Conservation (phyloP, 306 rosid genomes). For the Glycine tomentella region DNA sequence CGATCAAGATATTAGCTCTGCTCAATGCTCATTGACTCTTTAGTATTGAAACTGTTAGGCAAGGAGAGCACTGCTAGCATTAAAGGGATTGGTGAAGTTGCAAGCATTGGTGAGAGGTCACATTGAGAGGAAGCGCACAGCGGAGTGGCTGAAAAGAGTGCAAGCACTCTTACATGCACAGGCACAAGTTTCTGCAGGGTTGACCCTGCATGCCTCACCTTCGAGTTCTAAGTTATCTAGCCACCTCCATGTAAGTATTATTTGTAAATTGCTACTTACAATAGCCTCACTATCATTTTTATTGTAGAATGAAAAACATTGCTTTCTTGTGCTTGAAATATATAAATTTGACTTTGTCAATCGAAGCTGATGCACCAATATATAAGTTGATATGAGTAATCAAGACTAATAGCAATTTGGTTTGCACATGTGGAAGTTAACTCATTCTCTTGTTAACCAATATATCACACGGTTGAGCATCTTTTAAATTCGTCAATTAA, state of each 20-base stretch:
- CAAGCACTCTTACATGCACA: slow-evolving; percentile 74
- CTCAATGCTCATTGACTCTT: not conserved
- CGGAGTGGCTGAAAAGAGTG: slow-evolving; percentile 73
- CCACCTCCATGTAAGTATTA: slow-evolving; percentile 60
- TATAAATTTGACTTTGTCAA: no score
- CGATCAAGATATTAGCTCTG: not conserved
- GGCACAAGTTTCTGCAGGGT: slow-evolving; percentile 58
- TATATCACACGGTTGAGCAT: not conserved
- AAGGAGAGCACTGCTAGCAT: slow-evolving; percentile 81
- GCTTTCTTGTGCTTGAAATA: slow-evolving; percentile 1
- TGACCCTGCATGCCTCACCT: slow-evolving; percentile 50
- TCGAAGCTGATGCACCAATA: slow-evolving; percentile 12
- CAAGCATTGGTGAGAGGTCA: slow-evolving; percentile 94
- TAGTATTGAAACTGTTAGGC: slow-evolving; percentile 58
- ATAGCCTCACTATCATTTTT: not conserved
- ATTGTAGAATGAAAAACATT: not conserved
- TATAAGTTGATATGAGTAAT: no score
- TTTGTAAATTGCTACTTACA: not conserved
- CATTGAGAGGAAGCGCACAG: slow-evolving; percentile 78
- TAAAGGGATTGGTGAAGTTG: slow-evolving; percentile 87
- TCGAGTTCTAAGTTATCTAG: slow-evolving; percentile 60
- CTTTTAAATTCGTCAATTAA: not conserved
- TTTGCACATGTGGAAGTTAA: not conserved
- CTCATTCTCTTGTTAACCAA: not conserved
- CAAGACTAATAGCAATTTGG: no score